Base-by-base conservation (phyloP, 2,329 filamentous ascomycete species). In the Fusarium hainanense region DNA sequence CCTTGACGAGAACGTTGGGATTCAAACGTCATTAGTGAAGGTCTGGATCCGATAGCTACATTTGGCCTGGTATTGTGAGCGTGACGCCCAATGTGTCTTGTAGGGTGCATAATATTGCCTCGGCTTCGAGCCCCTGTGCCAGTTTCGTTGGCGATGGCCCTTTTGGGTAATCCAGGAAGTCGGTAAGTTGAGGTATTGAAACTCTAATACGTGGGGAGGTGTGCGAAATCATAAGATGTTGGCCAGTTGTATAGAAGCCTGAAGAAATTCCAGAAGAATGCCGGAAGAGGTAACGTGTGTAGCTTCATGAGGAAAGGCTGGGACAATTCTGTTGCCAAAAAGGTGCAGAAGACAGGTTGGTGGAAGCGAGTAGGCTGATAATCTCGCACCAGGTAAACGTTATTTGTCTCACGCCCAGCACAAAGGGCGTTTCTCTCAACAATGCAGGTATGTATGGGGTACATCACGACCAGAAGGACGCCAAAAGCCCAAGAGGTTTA, bases 151-250 rank as follows among this genome's bases (percentile, higher is more conserved):
- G 62, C 55, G 54, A 60, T 69, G 71, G 55, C 54, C 51, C 41
- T 41, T 65, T 60, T 54, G 28, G 43, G 58, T 6, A 57, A 49
- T 30, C 68, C 56, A 59, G 58, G 48, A 66, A 69, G 58, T 66
- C 67, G 72, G 72, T 71, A 74, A 74, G 54, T 71, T 63, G 63
- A 52, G n/a, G 34, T 48, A 42, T 49, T 21, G 56, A 63, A 74
- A 74, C 59, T 69, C 51, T 67, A 71, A 65, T 57, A 43, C 32
- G 43, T 25, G 43, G 64, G 49, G 62, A 63, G 62, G 54, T 30
- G 60, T 49, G 60, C 30, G 37, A 16, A 18, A 48, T 27, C 21
- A 57, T 43, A 23, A 41, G 34, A 47, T 47, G 46, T 54, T 37
- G 25, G 25, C 20, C 37, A 54, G 51, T 23, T 18, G 34, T 23